Base-by-base conservation (phyloP, 495 filamentous ascomycete genomes). In the Lichenothelia convexa region DNA sequence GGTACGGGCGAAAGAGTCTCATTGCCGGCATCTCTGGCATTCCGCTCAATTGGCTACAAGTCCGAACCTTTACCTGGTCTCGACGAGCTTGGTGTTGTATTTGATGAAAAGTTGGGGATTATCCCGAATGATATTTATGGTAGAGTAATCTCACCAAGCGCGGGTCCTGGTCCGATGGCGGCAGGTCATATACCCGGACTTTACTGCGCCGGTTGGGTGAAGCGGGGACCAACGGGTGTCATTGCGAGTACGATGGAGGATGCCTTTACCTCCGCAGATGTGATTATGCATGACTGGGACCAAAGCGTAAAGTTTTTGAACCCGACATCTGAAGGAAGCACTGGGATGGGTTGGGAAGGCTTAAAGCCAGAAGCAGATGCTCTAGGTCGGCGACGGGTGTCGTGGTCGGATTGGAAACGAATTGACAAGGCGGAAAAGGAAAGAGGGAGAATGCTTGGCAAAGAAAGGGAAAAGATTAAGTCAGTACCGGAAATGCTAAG, bases 191-290 rank as follows among this genome's bases (percentile, higher is more conserved):
- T 92, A 1, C 78, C 80, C 1, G 91, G 91, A 1, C 48, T 93
- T 13, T 97, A 97, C 55, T 87, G 83, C 44, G 81, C 86, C 16
- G 89, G 89, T 3, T 97, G 89, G 89, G 86, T 93, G 16, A 95
- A 95, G 57, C 67, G 82, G 29, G 89, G 89, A 1, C 91, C 89
- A 0, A 92, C 85, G 4, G 89, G 89, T 4, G 87, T 94, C 3
- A 95, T 97, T 53, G 87, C 89, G 7, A 83, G 75, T 19, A 97
- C 89, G 0, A 92, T 97, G 87, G 73, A 76, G 35, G 91, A 95
- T 55, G 91, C 86, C 0, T 94, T 94, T 48, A 67, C 69, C 13
- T 93, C 85, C 1, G 91, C 73, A 0, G 84, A 93, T 52, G 72
- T 74, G 2, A 75, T 97, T 33, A 67, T 65, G 0, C 53, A 64